phyloP scores from a whole-genome alignment of 345 rosid genomes.

The Murraya paniculata region DNA sequence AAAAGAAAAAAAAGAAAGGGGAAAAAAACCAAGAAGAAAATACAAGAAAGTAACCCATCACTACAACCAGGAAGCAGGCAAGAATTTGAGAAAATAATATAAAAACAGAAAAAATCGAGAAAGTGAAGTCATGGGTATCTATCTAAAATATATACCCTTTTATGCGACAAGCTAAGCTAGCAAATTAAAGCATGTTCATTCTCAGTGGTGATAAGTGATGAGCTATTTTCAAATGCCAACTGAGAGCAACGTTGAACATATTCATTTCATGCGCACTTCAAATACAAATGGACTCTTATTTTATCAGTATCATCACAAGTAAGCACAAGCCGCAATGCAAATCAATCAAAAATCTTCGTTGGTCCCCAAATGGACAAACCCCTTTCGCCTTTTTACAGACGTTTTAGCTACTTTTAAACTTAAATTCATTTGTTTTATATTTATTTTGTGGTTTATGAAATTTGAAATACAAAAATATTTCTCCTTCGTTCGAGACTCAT shows the following conservation, averaged over 20 bases:
- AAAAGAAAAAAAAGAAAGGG: background rate
- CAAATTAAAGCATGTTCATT: background rate
- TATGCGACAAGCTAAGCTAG: conserved; percentile 31
- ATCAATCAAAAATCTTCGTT: background rate
- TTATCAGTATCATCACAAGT: background rate
- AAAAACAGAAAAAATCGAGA: background rate
- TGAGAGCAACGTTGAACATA: conserved; percentile 33
- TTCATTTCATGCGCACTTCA: conserved; percentile 17
- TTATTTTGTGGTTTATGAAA: background rate
- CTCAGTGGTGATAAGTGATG: background rate
- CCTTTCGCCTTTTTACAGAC: background rate
- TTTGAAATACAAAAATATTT: background rate
- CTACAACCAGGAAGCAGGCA: conserved; percentile 4
- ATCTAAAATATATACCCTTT: conserved; percentile 25
- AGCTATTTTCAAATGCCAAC: conserved; percentile 15
- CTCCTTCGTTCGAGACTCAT: background rate
- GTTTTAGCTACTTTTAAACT: background rate
- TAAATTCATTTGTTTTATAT: background rate
- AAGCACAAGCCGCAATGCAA: background rate
- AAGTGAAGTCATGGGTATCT: conserved; percentile 21
- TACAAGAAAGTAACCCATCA: background rate
- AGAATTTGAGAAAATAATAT: background rate
- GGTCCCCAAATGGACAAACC: conserved; percentile 27
- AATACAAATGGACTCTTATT: background rate
- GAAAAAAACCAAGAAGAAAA: background rate